Evolutionary conservation across 1,284 basidiomycete genomes (phyloP).

Genomic region (Cryptococcus jaspeensis): DNA sequence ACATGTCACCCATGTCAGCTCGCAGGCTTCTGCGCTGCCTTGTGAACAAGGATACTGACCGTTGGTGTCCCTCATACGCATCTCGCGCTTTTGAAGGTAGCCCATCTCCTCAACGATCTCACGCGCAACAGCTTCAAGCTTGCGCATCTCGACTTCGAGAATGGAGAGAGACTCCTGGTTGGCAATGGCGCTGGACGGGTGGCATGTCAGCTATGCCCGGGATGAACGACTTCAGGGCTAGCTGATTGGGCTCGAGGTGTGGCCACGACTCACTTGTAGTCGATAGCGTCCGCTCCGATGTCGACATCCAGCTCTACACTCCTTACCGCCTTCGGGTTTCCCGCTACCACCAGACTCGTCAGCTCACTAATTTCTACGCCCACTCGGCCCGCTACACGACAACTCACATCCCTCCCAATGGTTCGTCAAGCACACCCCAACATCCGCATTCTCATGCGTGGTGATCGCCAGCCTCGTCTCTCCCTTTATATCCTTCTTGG

Average conservation of each 20-base stretch:
- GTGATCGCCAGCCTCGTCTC: conserved; percentile 94
- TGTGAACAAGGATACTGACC: conserved; percentile 58
- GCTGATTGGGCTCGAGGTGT: no score
- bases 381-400: conserved; percentile 18
- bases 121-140: conserved; percentile 89
- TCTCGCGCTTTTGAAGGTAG: conserved; percentile 87
- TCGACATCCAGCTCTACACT: conserved; percentile 92
- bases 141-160: conserved; percentile 96
- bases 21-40: neutral
- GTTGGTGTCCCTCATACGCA: conserved; percentile 87
- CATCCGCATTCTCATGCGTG: conserved; percentile 86
- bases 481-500: conserved; percentile 80
- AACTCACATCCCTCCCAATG: conserved; percentile 66
- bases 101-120: conserved; percentile 93
- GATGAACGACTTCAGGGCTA: no score
- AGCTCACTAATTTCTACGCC: neutral
- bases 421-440: conserved; percentile 93
- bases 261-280: conserved; percentile 80
- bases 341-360: conserved; percentile 11
- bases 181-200: conserved; percentile 75
- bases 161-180: conserved; percentile 96
- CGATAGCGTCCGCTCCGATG: conserved; percentile 96
- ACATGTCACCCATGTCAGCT: neutral
- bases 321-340: conserved; percentile 57
- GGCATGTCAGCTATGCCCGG: neutral